Percentiles rank a stretch among this genome's conserved stretches.
These are phyloP conservation scores for Sugiyamaella xylanicola DNA, from an alignment of 1,139 yeast species.

Conservation along the genomic window DNA sequence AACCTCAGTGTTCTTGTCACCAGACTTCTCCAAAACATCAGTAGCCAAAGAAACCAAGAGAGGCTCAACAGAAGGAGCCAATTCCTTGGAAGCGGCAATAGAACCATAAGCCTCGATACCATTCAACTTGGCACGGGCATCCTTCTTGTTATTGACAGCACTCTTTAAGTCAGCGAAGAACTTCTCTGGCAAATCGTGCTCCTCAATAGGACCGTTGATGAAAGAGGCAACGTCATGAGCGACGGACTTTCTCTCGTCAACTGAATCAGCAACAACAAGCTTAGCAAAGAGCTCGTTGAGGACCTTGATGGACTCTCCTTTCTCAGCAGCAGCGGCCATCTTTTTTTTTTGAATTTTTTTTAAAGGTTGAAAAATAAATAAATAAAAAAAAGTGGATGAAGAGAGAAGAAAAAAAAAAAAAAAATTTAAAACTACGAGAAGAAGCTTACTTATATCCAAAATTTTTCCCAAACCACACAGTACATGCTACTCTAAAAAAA, in stretches of 20 bases:
- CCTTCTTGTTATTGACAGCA: constrained; percentile 81
- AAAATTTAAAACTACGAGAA: constrained; percentile 9
- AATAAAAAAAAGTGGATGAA: constrained; percentile 15
- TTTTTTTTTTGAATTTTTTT: constrained; percentile 9
- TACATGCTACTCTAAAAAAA: background rate
- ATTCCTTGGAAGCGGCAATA: constrained; percentile 78
- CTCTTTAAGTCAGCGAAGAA: constrained; percentile 78
- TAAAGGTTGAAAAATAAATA: constrained; percentile 15
- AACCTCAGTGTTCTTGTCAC: constrained; percentile 83
- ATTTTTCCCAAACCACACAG: background rate
- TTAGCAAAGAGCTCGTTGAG: constrained; percentile 91
- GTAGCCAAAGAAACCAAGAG: constrained; percentile 75
- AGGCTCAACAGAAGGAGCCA: constrained; percentile 94
- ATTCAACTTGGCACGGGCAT: constrained; percentile 60
- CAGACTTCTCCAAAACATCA: constrained; percentile 74
- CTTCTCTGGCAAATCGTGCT: constrained; percentile 94
- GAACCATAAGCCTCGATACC: constrained; percentile 84
- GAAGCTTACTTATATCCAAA: constrained; percentile 14
- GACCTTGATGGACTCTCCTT: constrained; percentile 52
- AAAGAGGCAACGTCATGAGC: constrained; percentile 90
- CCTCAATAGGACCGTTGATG: constrained; percentile 95
- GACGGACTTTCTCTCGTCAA: constrained; percentile 80
- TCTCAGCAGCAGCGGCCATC: constrained; percentile 31
- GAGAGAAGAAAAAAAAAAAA: constrained; percentile 6
- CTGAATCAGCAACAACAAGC: constrained; percentile 79